phyloP scores from a whole-genome alignment of 129 eudicot species.

The Mikania micrantha region DNA sequence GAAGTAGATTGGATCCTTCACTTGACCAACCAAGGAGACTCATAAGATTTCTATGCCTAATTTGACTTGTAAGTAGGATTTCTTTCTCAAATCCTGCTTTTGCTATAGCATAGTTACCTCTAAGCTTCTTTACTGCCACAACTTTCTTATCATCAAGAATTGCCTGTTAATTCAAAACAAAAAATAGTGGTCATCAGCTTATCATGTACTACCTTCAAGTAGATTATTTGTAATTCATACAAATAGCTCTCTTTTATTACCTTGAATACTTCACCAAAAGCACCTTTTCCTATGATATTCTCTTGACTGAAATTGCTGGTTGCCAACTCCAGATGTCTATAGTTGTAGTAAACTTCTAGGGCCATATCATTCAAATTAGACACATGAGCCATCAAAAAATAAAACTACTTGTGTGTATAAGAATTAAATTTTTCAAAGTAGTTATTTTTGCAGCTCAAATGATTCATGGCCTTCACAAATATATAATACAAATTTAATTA shows the following conservation, averaged over 20 bases:
- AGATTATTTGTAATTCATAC: neutral
- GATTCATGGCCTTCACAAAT: no score
- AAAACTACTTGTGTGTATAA: neutral
- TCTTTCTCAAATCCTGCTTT: no score
- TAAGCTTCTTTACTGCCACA: no score
- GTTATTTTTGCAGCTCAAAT: no score
- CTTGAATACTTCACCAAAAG: slow-evolving; percentile 74
- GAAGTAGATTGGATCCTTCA: no score
- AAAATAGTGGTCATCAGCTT: neutral
- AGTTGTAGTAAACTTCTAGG: neutral
- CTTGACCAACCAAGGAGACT: no score
- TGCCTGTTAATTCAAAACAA: neutral
- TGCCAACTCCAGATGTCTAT: slow-evolving; percentile 11
- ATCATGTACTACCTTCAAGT: no score
- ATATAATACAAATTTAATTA: no score
- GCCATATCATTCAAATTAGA: neutral
- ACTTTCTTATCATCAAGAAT: no score
- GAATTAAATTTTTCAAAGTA: neutral
- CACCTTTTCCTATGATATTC: slow-evolving; percentile 51
- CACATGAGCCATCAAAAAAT: slow-evolving; percentile 30
- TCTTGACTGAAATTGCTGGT: slow-evolving; percentile 55
- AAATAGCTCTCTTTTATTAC: slow-evolving; percentile 12
- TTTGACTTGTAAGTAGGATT: no score
- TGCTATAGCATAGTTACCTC: no score
- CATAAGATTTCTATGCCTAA: no score